Conservation (phyloP, 164 flowering plant genomes). For the Kingdonia uniflora region DNA sequence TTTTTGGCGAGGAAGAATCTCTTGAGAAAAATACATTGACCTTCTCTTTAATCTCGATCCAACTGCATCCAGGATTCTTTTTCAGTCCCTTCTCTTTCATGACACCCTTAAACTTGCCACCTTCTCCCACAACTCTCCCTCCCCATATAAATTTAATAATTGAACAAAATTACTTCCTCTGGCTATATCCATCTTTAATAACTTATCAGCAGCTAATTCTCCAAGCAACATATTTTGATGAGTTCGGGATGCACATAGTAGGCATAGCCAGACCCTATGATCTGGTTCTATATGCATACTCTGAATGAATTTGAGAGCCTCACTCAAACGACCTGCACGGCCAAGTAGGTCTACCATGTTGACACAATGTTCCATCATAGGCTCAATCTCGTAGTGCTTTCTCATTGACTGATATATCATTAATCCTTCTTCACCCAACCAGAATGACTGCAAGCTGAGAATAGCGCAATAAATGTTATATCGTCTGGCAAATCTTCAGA, state of each 20-base stretch:
- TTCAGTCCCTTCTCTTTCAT: constrained; percentile 40
- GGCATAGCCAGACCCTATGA: constrained; percentile 39
- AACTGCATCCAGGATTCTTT: constrained; percentile 56
- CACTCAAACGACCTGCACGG: constrained; percentile 44
- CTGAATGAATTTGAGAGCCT: constrained; percentile 37
- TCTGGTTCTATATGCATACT: constrained; percentile 42
- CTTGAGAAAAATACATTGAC: constrained; percentile 36
- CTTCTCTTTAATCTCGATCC: constrained; percentile 41
- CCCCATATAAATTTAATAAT: constrained; percentile 34
- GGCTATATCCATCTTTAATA: constrained; percentile 31
- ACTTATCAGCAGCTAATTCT: constrained; percentile 28
- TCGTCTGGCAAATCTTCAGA: constrained; percentile 33
- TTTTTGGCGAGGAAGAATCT: constrained; percentile 30
- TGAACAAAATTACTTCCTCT: constrained; percentile 36
- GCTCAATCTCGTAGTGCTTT: constrained; percentile 25
- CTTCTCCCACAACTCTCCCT: constrained; percentile 37
- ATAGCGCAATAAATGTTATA: constrained; percentile 39
- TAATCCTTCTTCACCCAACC: constrained; percentile 39
- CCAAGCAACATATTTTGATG: constrained; percentile 39
- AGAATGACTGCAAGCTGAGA: constrained; percentile 57
- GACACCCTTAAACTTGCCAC: constrained; percentile 26
- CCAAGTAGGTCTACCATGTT: constrained; percentile 45
- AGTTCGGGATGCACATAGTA: constrained; percentile 33
- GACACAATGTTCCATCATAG: constrained; percentile 47
- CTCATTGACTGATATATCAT: constrained; percentile 35